Conservation (phyloP, 306 rosid species). For the Elaeagnus macrophylla region DNA sequence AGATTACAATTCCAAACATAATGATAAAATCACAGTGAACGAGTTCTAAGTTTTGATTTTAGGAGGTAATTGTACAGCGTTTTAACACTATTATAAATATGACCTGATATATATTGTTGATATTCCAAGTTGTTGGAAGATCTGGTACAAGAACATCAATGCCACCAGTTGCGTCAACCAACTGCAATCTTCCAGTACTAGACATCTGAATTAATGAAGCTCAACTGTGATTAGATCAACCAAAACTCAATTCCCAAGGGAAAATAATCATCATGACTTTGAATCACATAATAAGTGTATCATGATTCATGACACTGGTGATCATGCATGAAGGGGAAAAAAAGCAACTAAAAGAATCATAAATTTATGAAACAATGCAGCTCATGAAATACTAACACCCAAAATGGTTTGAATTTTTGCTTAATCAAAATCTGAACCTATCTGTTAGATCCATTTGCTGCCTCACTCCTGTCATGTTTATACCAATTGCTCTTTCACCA, state of each 20-base stretch:
- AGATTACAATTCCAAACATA: not conserved
- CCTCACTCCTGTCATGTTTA: not conserved
- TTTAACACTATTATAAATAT: constrained; percentile 6
- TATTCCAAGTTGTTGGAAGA: constrained; percentile 64
- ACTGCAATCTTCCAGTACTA: constrained; percentile 64
- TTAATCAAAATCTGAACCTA: not conserved
- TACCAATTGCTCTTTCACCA: not conserved
- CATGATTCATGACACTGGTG: not conserved
- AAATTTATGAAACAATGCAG: constrained; percentile 2
- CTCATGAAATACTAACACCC: not conserved
- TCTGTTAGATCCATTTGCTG: not conserved
- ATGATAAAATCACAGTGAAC: constrained; percentile 5
- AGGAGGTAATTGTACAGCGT: too few relatives aligned
- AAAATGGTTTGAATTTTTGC: not conserved
- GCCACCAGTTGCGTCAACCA: constrained; percentile 77
- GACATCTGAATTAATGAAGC: constrained; percentile 43
- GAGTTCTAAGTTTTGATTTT: not conserved
- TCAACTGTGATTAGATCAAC: constrained; percentile 11
- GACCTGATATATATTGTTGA: constrained; percentile 57
- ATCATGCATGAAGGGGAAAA: not conserved
- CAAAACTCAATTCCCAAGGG: not conserved
- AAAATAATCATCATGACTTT: not conserved
- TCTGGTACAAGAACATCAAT: constrained; percentile 81
- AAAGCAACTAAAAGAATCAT: not conserved
- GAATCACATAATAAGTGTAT: not conserved